These are phyloP conservation scores for Trapa bicornis DNA, from an alignment of 345 rosid species.

Conservation along the genomic window DNA sequence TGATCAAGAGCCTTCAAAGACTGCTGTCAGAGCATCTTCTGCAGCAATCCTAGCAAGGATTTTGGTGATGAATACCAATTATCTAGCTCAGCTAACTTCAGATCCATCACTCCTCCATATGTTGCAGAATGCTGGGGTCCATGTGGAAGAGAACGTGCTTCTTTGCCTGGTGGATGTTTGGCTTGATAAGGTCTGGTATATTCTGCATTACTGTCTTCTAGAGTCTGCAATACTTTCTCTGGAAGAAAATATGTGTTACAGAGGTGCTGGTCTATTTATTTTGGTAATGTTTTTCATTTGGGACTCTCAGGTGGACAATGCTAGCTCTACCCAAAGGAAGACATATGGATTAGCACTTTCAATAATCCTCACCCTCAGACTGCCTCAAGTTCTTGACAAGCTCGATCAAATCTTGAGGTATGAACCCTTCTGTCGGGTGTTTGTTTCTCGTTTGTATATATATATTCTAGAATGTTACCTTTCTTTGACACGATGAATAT, in stretches of 20 bases:
- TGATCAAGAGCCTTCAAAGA: constrained; percentile 68
- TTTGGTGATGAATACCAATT: constrained; percentile 88
- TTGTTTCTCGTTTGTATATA: background rate
- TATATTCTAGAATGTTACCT: background rate
- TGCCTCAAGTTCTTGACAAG: constrained; percentile 90
- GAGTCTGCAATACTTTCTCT: background rate
- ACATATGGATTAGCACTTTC: constrained; percentile 80
- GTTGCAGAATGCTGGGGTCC: constrained; percentile 66
- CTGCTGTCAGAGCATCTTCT: constrained; percentile 71
- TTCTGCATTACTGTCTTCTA: background rate
- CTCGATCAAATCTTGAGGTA: constrained; percentile 90
- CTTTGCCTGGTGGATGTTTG: constrained; percentile 83
- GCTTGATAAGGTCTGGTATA: constrained; percentile 77
- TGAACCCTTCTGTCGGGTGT: background rate
- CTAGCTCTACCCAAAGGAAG: constrained; percentile 54
- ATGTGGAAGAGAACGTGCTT: constrained; percentile 59
- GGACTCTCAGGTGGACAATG: constrained; percentile 61
- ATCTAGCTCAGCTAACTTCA: constrained; percentile 76
- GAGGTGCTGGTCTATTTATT: background rate
- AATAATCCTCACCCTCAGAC: constrained; percentile 65
- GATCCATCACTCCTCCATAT: constrained; percentile 62
- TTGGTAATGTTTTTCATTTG: background rate
- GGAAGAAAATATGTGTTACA: background rate
- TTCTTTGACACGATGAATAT: background rate
- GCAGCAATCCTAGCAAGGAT: constrained; percentile 84